These are phyloP conservation scores for Fusarium sp. DNA, from an alignment of 2,329 filamentous ascomycete species.

Conservation along the genomic window DNA sequence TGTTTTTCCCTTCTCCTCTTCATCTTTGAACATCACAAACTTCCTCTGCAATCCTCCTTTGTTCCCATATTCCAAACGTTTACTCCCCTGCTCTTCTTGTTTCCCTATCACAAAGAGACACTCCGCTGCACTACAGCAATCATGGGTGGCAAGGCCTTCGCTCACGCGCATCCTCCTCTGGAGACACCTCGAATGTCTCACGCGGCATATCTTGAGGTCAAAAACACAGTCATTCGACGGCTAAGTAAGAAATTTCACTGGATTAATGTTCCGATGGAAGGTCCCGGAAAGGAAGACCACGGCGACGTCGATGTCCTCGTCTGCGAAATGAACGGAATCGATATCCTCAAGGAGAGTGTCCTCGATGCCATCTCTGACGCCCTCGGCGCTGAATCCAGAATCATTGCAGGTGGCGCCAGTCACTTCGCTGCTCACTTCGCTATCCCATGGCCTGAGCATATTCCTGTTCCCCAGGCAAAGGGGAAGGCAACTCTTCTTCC, in stretches of 20 bases:
- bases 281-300: constrained; percentile 72
- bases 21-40: not conserved
- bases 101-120: not conserved
- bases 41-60: not conserved
- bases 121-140: not conserved
- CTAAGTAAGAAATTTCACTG: constrained; percentile 60
- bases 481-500: not conserved
- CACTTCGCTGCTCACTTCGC: constrained; percentile 59
- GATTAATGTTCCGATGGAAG: constrained; percentile 72
- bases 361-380: constrained; percentile 43
- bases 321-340: constrained; percentile 45
- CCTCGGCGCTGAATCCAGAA: constrained; percentile 58
- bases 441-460: constrained; percentile 61
- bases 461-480: not conserved
- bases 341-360: constrained; percentile 17
- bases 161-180: constrained; percentile 57
- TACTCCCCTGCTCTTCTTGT: not conserved
- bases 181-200: constrained; percentile 73
- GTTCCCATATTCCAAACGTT: not conserved
- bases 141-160: constrained; percentile 76
- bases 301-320: constrained; percentile 82
- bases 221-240: constrained; percentile 55
- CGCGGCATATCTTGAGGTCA: constrained; percentile 65
- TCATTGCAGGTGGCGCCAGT: constrained; percentile 40
- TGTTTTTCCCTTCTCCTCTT: not conserved